These are phyloP conservation scores for Hortaea werneckii DNA, from an alignment of 2,329 filamentous ascomycete species.

Conservation along the genomic window DNA sequence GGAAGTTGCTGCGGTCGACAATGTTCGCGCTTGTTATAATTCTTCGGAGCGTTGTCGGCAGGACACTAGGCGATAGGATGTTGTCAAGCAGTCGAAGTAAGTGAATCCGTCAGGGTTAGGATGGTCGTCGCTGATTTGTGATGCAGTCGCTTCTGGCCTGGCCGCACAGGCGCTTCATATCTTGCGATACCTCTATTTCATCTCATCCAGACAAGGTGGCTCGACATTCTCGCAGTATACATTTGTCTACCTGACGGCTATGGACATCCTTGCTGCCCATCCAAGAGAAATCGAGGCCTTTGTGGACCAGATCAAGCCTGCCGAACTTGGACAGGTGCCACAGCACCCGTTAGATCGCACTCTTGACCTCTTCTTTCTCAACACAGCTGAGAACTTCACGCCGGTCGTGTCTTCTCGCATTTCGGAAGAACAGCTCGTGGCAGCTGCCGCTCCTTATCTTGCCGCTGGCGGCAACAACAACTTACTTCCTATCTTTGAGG, in stretches of 20 bases:
- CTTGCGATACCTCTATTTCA: constrained; percentile 70
- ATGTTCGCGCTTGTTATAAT: constrained; percentile 67
- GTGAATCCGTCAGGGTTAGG: constrained; percentile 10
- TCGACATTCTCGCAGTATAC: constrained; percentile 71
- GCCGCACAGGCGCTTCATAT: constrained; percentile 63
- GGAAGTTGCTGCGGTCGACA: constrained; percentile 63
- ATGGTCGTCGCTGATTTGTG: background rate
- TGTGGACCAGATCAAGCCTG: constrained; percentile 51
- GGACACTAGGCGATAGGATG: constrained; percentile 47
- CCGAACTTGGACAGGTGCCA: constrained; percentile 45
- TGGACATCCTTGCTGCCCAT: constrained; percentile 71
- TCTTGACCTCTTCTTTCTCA: constrained; percentile 81
- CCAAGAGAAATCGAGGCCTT: constrained; percentile 56
- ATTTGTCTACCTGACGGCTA: constrained; percentile 71
- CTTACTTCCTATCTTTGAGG: constrained; percentile 68
- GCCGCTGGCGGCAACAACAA: constrained; percentile 46
- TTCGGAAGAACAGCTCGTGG: constrained; percentile 63
- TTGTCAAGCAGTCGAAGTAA: constrained; percentile 45
- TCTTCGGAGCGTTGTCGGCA: constrained; percentile 62
- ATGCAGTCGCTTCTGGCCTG: constrained; percentile 46
- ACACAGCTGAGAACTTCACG: constrained; percentile 74
- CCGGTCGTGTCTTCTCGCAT: constrained; percentile 54
- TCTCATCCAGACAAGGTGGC: constrained; percentile 64
- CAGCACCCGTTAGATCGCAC: constrained; percentile 57
- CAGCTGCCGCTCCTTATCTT: constrained; percentile 66